Percentiles rank a stretch among this genome's conserved stretches.
phyloP scores from a whole-genome alignment of 2,329 filamentous ascomycete species.

The Pseudogymnoascus sp. region DNA sequence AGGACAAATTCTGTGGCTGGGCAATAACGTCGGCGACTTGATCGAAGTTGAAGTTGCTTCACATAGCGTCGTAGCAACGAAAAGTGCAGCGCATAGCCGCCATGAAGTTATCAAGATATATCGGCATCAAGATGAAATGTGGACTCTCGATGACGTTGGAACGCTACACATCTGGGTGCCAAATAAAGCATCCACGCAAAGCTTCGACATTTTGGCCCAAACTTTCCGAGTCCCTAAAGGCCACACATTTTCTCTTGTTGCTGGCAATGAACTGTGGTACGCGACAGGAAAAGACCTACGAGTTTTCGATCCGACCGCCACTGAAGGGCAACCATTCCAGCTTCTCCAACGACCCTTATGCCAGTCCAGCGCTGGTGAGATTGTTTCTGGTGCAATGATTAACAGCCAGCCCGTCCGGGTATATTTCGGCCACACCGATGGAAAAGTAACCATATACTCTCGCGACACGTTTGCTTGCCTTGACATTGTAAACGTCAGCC shows the following conservation, averaged over 20 bases:
- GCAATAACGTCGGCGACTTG: conserved; percentile 79
- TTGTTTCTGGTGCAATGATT: conserved; percentile 74
- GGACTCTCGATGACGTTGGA: conserved; percentile 87
- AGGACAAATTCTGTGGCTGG: conserved; percentile 77
- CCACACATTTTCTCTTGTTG: conserved; percentile 81
- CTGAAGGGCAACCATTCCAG: conserved; percentile 61
- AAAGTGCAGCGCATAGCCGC: conserved; percentile 64
- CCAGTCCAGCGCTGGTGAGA: conserved; percentile 69
- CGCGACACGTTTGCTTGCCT: conserved; percentile 64
- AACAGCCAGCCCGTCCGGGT: conserved; percentile 68
- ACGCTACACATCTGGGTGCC: conserved; percentile 82
- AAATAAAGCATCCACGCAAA: conserved; percentile 63
- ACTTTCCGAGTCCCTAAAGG: conserved; percentile 71
- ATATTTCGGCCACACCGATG: conserved; percentile 87
- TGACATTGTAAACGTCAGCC: conserved; percentile 74
- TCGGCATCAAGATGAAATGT: conserved; percentile 80
- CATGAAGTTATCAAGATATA: conserved; percentile 78
- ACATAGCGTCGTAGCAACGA: conserved; percentile 61
- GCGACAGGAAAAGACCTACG: conserved; percentile 80
- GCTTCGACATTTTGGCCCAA: conserved; percentile 61
- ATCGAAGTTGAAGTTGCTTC: conserved; percentile 77
- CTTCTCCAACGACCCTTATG: conserved; percentile 63
- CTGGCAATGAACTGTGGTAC: conserved; percentile 81
- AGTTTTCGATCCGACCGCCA: conserved; percentile 66
- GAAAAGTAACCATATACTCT: conserved; percentile 91